phyloP scores from a whole-genome alignment of 768 basidiomycete species.

The Saitozyma podzolica region DNA sequence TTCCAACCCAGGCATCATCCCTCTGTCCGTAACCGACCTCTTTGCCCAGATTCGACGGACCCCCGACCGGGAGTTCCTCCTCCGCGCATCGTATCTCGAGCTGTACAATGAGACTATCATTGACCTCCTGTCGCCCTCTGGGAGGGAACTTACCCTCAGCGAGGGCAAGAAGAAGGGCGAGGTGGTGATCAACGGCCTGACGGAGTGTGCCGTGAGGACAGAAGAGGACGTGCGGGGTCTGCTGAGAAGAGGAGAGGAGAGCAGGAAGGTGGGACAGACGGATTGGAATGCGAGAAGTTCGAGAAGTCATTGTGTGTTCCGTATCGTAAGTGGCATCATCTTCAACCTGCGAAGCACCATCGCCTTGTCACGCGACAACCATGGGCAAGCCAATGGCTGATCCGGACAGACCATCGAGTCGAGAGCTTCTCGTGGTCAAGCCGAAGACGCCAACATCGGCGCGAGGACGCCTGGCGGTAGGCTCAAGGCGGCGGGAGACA shows the following conservation, averaged over 20 bases:
- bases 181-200: slow-evolving; percentile 63
- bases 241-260: slow-evolving; percentile 78
- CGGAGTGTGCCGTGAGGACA: slow-evolving; percentile 93
- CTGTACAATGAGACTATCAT: slow-evolving; percentile 74
- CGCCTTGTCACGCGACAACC: not conserved
- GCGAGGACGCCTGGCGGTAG: slow-evolving; percentile 31
- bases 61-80: slow-evolving; percentile 80
- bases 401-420: slow-evolving; percentile 65
- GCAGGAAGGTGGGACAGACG: slow-evolving; percentile 88
- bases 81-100: slow-evolving; percentile 93
- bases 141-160: slow-evolving; percentile 61
- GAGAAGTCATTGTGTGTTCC: slow-evolving; percentile 89
- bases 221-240: slow-evolving; percentile 82
- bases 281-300: slow-evolving; percentile 98
- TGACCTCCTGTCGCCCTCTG: slow-evolving; percentile 71
- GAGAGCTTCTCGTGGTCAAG: slow-evolving; percentile 57
- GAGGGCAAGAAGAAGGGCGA: slow-evolving; percentile 57
- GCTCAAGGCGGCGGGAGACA: slow-evolving; percentile 33
- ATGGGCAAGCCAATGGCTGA: slow-evolving; percentile 1
- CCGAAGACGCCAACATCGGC: slow-evolving; percentile 55
- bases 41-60: slow-evolving; percentile 61
- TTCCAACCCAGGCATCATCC: slow-evolving; percentile 89
- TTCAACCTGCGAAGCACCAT: not conserved
- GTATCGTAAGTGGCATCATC: slow-evolving; percentile 62
- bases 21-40: slow-evolving; percentile 79